Percentiles rank a stretch among this genome's conserved stretches.
Evolutionary conservation across 2,329 filamentous ascomycete genomes (phyloP).

Genomic region (Blastomyces emzantsi): DNA sequence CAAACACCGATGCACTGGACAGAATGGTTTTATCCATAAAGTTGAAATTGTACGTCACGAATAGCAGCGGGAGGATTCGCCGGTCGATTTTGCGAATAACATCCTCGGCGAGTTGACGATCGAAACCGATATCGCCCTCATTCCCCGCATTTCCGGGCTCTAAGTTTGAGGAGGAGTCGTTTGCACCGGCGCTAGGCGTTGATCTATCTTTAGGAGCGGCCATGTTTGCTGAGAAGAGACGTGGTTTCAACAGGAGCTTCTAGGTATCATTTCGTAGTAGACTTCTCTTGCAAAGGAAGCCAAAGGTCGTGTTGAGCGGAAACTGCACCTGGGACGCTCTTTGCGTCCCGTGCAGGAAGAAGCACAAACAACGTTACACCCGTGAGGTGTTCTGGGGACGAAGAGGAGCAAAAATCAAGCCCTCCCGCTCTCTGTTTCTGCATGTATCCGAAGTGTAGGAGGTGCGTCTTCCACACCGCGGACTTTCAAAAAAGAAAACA

Average conservation of each 20-base stretch:
- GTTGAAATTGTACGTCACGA: conserved; percentile 50
- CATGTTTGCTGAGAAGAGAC: background rate
- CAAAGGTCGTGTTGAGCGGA: background rate
- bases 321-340: background rate
- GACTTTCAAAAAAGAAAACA: background rate
- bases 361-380: background rate
- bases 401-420: background rate
- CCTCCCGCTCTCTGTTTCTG: background rate
- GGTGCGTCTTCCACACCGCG: background rate
- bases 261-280: background rate
- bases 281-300: background rate
- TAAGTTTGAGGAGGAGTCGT: background rate
- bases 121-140: background rate
- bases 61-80: conserved; percentile 48
- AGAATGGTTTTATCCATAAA: conserved; percentile 55
- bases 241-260: background rate
- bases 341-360: background rate
- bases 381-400: background rate
- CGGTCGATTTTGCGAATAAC: conserved; percentile 50
- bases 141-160: background rate
- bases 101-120: conserved; percentile 4
- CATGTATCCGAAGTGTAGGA: background rate
- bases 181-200: no score
- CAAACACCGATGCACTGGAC: conserved; percentile 49
- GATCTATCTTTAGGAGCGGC: background rate